Base-by-base conservation (phyloP, 129 eudicot species). In the Pulicaria dysenterica region DNA sequence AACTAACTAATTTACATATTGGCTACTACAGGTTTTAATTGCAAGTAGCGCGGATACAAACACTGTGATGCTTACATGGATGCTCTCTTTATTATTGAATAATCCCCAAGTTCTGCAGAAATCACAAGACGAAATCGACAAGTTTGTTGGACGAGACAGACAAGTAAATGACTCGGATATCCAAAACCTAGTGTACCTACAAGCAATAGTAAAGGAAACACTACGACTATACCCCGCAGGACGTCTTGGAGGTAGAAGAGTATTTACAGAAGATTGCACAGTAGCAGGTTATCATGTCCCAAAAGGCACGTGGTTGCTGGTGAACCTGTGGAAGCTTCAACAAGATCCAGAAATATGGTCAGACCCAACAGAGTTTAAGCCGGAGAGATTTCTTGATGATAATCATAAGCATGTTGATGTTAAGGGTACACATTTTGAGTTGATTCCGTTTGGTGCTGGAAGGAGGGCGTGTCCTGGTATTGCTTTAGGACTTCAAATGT, bases 391-490 rank as follows among this genome's bases (percentile, higher is more conserved):
- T 68, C 12, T 71, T 1, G 57, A 4, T 4, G 69, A 39, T 15
- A 46, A 14, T 15, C 73, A 55, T 40, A 71, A 63, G 49, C 38
- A 78, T 43, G 66, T 78, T 63, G 82, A 71, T 56, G 73, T 75
- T 66, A 66, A 42, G 34, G 80, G 80, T 7, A 51, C 69, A 1
- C 60, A 77, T 71, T 77, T 78, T 37, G 77, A 78, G 56, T 69
- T 78, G 61, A 78, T 72, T 10, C 82, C 82, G 5, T 78, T 78
- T 4, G 82, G 82, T 31, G 73, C 73, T 1, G 78, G 82, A 13
- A 62, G 82, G 45, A 55, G 82, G 64, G 7, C 17, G n/a, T 78
- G 82, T 40, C 82, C 82, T 0, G 82, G 82, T 11, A 63, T 43
- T 3, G 56, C 39, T 64, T 63, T 71, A 31, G 82, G 42, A 13